Conservation (phyloP, 2,329 filamentous ascomycete species). For the Gaeumannomyces tritici region DNA sequence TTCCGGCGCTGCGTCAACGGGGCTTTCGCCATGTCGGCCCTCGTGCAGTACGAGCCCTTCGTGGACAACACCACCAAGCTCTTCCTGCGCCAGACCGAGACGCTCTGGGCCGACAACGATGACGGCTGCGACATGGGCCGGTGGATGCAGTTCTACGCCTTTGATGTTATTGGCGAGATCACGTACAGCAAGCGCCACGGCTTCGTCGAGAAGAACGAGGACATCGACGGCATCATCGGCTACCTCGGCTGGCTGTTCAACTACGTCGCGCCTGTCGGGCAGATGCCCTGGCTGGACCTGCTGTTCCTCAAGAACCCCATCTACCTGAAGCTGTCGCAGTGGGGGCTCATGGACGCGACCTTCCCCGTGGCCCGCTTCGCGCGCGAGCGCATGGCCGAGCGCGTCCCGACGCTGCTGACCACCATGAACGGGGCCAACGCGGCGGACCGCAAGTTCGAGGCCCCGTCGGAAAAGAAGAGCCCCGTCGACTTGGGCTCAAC, state of each 20-base stretch:
- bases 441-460: constrained; percentile 19
- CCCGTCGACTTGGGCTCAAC: not conserved
- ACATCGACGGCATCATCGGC: constrained; percentile 63
- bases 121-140: constrained; percentile 52
- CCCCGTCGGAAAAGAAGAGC: not conserved
- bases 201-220: constrained; percentile 64
- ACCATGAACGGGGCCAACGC: constrained; percentile 21
- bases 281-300: constrained; percentile 61
- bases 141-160: constrained; percentile 75
- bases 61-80: constrained; percentile 66
- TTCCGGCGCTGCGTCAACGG: constrained; percentile 67
- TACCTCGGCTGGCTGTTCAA: constrained; percentile 57
- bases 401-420: constrained; percentile 27
- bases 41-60: constrained; percentile 72
- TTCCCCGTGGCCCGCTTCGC: constrained; percentile 69
- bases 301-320: constrained; percentile 68
- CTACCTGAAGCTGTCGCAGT: constrained; percentile 56
- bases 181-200: constrained; percentile 69
- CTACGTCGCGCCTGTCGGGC: constrained; percentile 66
- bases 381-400: constrained; percentile 55
- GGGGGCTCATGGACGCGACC: constrained; percentile 56
- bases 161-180: constrained; percentile 71
- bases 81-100: constrained; percentile 55
- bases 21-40: constrained; percentile 67
- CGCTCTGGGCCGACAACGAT: constrained; percentile 36